Evolutionary conservation across 2,329 filamentous ascomycete genomes (phyloP).

Genomic region (Arthrinium phaeospermum): DNA sequence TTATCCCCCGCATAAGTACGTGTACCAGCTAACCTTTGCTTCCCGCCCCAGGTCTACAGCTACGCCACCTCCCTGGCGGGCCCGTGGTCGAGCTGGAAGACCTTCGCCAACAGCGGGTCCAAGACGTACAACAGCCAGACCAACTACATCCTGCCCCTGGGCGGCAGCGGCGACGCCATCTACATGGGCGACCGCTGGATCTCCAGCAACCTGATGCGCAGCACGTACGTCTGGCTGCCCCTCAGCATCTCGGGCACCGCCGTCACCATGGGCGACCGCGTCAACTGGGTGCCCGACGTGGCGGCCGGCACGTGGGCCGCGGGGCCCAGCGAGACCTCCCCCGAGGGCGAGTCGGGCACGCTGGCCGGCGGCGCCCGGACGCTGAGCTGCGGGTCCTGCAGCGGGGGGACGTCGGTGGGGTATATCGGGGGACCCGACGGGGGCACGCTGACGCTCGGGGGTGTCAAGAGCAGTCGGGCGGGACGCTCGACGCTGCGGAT

Average conservation of each 20-base stretch:
- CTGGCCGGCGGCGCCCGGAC: slow-evolving; percentile 52
- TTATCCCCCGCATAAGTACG: neutral
- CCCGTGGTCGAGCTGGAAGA: slow-evolving; percentile 66
- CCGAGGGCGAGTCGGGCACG: slow-evolving; percentile 57
- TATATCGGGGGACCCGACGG: slow-evolving; percentile 57
- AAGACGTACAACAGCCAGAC: slow-evolving; percentile 67
- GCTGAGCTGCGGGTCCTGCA: slow-evolving; percentile 58
- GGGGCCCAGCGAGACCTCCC: slow-evolving; percentile 50
- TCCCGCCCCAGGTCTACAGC: slow-evolving; percentile 50
- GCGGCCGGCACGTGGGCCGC: slow-evolving; percentile 49
- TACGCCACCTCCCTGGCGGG: slow-evolving; percentile 62
- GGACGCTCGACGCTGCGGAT: slow-evolving; percentile 53
- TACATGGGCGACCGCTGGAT: slow-evolving; percentile 75
- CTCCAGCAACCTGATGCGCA: slow-evolving; percentile 61
- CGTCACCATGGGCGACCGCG: slow-evolving; percentile 56
- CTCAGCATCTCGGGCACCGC: slow-evolving; percentile 57
- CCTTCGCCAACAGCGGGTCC: slow-evolving; percentile 61
- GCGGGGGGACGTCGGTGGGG: slow-evolving; percentile 53
- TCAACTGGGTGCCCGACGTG: slow-evolving; percentile 60
- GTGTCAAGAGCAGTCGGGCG: slow-evolving; percentile 53
- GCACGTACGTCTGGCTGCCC: slow-evolving; percentile 70
- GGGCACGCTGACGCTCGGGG: slow-evolving; percentile 54
- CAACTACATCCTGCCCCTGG: slow-evolving; percentile 58
- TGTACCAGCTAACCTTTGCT: slow-evolving; percentile 22
- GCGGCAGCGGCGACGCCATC: slow-evolving; percentile 45